Evolutionary conservation across 1,284 basidiomycete genomes (phyloP).

Genomic region (Mycosarcoma maydis): DNA sequence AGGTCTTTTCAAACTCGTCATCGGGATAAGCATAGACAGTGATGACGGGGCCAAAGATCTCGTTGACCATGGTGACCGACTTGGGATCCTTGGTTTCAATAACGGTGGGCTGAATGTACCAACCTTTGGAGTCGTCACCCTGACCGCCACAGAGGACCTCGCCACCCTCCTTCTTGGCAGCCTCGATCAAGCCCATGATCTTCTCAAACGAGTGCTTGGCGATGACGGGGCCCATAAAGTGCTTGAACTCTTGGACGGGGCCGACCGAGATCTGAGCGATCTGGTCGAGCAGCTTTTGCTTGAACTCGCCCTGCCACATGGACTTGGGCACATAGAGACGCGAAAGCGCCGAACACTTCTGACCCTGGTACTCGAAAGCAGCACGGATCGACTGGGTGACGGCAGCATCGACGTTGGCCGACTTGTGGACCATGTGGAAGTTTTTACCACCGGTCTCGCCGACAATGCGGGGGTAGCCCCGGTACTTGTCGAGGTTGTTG

Average conservation of each 20-base stretch:
- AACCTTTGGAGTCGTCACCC: slow-evolving; percentile 87
- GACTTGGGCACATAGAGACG: slow-evolving; percentile 88
- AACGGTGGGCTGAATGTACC: slow-evolving; percentile 92
- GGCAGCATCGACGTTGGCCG: slow-evolving; percentile 86
- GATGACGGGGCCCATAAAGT: slow-evolving; percentile 97
- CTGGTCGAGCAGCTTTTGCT: slow-evolving; percentile 79
- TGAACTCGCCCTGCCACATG: slow-evolving; percentile 87
- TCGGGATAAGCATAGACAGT: slow-evolving; percentile 73
- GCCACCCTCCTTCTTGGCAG: slow-evolving; percentile 87
- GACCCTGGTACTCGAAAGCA: slow-evolving; percentile 97
- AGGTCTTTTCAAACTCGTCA: slow-evolving; percentile 80
- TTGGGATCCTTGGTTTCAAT: slow-evolving; percentile 92
- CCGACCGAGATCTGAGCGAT: slow-evolving; percentile 87
- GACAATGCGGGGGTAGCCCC: slow-evolving; percentile 94
- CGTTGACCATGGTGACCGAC: slow-evolving; percentile 89
- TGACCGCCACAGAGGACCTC: slow-evolving; percentile 87
- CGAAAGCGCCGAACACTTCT: slow-evolving; percentile 96
- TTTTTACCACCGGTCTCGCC: slow-evolving; percentile 95
- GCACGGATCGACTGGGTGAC: slow-evolving; percentile 87
- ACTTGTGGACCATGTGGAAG: slow-evolving; percentile 91
- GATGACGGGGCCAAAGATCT: slow-evolving; percentile 96
- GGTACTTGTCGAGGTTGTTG: slow-evolving; percentile 73
- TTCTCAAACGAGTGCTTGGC: slow-evolving; percentile 87
- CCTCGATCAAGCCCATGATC: slow-evolving; percentile 83
- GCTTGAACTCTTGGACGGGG: slow-evolving; percentile 77